phyloP scores from a whole-genome alignment of 2,329 filamentous ascomycete genomes.

The Beauveria scarabaeidicola region DNA sequence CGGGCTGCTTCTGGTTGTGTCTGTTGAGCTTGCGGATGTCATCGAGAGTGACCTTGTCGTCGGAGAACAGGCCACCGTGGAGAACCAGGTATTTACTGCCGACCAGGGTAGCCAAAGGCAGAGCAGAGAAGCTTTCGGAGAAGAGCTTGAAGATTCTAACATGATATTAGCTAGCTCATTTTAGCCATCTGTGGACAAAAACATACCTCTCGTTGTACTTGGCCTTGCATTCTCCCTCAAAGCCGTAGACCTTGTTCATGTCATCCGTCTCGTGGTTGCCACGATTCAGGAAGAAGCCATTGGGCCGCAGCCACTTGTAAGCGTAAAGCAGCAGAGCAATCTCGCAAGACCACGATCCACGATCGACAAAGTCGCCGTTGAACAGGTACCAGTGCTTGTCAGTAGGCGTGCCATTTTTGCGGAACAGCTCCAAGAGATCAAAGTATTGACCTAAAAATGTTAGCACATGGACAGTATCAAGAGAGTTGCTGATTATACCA shows the following conservation, averaged over 20 bases:
- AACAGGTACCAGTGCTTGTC: constrained; percentile 92
- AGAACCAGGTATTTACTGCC: constrained; percentile 86
- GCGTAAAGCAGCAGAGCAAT: constrained; percentile 89
- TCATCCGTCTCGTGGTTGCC: constrained; percentile 99
- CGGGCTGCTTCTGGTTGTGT: constrained; percentile 84
- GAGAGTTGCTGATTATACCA: constrained; percentile 44
- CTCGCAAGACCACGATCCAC: constrained; percentile 97
- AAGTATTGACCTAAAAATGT: constrained; percentile 76
- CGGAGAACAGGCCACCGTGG: constrained; percentile 91
- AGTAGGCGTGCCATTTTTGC: constrained; percentile 74
- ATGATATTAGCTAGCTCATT: not conserved
- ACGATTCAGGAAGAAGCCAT: constrained; percentile 87
- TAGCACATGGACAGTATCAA: constrained; percentile 14
- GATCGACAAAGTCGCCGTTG: constrained; percentile 97
- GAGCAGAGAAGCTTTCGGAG: constrained; percentile 92
- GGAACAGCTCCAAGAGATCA: constrained; percentile 92
- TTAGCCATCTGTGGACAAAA: not conserved
- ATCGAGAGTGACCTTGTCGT: constrained; percentile 84
- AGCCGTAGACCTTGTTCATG: constrained; percentile 98
- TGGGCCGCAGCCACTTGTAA: constrained; percentile 90
- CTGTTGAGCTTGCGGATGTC: constrained; percentile 90
- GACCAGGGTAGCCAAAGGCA: constrained; percentile 86
- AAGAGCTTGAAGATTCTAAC: constrained; percentile 84
- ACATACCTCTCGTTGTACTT: constrained; percentile 81
- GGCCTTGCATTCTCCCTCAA: constrained; percentile 95